phyloP scores from a whole-genome alignment of 495 filamentous ascomycete species.

The Chaetomium cochliodes region DNA sequence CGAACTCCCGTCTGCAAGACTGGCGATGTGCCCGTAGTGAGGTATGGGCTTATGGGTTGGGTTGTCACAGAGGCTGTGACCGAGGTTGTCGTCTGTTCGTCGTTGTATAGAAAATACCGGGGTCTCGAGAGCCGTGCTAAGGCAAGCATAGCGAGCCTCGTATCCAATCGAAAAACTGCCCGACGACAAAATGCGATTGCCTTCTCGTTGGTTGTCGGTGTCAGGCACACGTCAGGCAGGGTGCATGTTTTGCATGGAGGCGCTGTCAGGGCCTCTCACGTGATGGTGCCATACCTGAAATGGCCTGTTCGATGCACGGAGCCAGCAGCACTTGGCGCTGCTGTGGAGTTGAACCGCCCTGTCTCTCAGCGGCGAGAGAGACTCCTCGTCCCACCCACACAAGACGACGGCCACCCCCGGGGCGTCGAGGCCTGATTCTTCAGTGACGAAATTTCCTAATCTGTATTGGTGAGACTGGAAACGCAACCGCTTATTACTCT shows the following conservation, averaged over 20 bases:
- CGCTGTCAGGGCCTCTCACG: conserved; percentile 18
- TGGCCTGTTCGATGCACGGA: conserved; percentile 9
- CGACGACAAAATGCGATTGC: too few relatives aligned
- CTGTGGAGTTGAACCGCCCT: conserved; percentile 24
- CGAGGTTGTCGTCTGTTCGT: neutral
- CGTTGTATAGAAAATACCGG: neutral
- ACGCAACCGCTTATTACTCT: neutral
- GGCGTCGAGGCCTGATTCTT: conserved; percentile 9
- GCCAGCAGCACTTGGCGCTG: conserved; percentile 20
- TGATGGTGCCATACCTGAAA: conserved; percentile 25
- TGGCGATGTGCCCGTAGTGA: neutral
- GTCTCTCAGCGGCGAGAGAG: conserved; percentile 8
- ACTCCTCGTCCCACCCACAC: conserved; percentile 16
- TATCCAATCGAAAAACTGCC: neutral
- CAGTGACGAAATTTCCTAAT: conserved; percentile 5
- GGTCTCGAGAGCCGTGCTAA: neutral
- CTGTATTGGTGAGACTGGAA: neutral
- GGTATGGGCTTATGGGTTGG: too few relatives aligned
- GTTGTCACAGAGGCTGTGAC: neutral
- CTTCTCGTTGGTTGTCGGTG: too few relatives aligned
- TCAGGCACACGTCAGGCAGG: too few relatives aligned
- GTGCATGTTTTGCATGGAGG: neutral
- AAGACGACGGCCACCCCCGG: neutral
- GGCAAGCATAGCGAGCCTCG: neutral
- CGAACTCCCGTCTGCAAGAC: neutral